Evolutionary conservation across 495 filamentous ascomycete species (phyloP).

Genomic region (Lasiosphaeria hispida): DNA sequence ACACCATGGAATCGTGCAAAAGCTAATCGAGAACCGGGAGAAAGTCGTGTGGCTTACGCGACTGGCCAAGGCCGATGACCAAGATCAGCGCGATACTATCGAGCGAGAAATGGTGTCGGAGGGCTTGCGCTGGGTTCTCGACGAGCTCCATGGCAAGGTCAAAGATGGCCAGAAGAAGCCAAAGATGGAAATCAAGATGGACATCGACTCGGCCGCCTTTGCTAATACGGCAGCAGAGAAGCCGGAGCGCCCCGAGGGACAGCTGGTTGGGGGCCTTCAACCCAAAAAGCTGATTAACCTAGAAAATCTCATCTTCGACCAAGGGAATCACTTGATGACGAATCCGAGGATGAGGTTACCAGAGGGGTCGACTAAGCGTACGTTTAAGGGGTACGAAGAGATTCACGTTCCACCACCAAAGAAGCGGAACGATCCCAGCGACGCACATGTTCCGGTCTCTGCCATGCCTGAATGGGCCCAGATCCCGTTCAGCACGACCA

Average conservation of each 20-base stretch:
- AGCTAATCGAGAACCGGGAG: constrained; percentile 85
- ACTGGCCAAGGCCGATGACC: constrained; percentile 80
- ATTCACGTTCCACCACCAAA: constrained; percentile 94
- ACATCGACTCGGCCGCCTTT: constrained; percentile 74
- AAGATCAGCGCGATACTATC: constrained; percentile 69
- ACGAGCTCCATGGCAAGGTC: constrained; percentile 67
- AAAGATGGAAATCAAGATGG: constrained; percentile 89
- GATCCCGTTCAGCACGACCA: constrained; percentile 71
- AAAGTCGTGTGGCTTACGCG: constrained; percentile 94
- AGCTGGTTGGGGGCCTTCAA: constrained; percentile 79
- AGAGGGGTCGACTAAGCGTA: constrained; percentile 88
- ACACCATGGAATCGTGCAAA: constrained; percentile 87
- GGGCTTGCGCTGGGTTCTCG: constrained; percentile 81
- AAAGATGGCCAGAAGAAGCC: constrained; percentile 57
- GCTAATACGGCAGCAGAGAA: constrained; percentile 42
- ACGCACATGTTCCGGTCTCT: constrained; percentile 75
- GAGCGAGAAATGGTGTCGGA: constrained; percentile 87
- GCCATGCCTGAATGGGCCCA: constrained; percentile 92
- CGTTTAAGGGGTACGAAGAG: constrained; percentile 97
- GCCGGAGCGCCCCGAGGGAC: constrained; percentile 54
- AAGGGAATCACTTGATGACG: constrained; percentile 98
- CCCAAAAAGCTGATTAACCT: constrained; percentile 85
- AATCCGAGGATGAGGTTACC: constrained; percentile 95
- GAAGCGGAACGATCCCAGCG: constrained; percentile 72
- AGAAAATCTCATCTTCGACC: constrained; percentile 94